These are phyloP conservation scores for Isatis lusitanica DNA, from an alignment of 441 rosid genomes.

Conservation along the genomic window DNA sequence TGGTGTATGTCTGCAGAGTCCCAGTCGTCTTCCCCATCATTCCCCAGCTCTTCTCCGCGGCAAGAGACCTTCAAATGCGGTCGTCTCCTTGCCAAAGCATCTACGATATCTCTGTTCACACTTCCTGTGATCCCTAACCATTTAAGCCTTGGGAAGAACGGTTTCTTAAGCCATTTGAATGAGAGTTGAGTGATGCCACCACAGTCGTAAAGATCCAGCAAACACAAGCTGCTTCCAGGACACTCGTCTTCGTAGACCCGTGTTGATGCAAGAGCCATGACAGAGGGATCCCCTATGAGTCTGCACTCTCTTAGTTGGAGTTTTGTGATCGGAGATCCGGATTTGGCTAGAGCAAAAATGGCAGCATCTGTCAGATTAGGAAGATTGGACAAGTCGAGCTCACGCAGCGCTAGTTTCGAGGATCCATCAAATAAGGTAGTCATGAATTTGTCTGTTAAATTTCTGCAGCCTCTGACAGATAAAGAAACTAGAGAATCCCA, in stretches of 20 bases:
- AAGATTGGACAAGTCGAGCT: conserved; percentile 80
- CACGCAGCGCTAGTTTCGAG: conserved; percentile 59
- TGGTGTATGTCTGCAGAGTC: conserved; percentile 53
- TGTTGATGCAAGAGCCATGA: conserved; percentile 92
- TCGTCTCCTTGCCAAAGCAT: conserved; percentile 77
- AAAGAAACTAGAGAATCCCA: conserved; percentile 60
- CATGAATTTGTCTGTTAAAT: conserved; percentile 76
- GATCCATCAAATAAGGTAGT: conserved; percentile 62
- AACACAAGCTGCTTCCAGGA: conserved; percentile 67
- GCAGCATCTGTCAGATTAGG: conserved; percentile 73
- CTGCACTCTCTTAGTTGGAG: conserved; percentile 86
- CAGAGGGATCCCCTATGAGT: conserved; percentile 68
- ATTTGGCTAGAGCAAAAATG: conserved; percentile 59
- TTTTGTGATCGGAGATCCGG: conserved; percentile 62
- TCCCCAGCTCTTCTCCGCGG: conserved; percentile 81
- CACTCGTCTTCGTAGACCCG: conserved; percentile 60
- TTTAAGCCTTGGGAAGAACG: conserved; percentile 81
- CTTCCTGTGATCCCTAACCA: conserved; percentile 87
- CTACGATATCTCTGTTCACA: conserved; percentile 70
- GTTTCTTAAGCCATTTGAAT: conserved; percentile 81
- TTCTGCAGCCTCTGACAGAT: conserved; percentile 87
- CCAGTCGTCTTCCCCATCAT: conserved; percentile 50
- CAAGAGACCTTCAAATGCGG: conserved; percentile 64
- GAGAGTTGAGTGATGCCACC: conserved; percentile 79
- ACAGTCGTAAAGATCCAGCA: conserved; percentile 84